Evolutionary conservation across 2,329 filamentous ascomycete genomes (phyloP), one percentile per base, ranked within the genome.

Genomic region (Emydomyces testavorans): DNA sequence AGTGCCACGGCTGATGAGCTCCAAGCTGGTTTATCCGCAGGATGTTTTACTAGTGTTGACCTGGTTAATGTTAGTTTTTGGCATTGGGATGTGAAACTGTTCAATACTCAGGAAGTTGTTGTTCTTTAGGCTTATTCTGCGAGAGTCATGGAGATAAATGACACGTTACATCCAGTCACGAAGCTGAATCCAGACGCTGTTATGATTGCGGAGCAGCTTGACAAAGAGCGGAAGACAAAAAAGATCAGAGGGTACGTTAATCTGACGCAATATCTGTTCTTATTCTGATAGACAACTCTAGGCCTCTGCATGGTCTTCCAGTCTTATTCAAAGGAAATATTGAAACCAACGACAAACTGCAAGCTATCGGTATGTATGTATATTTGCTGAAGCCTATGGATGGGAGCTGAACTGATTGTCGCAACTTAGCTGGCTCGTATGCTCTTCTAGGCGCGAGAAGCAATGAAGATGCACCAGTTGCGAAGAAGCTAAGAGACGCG

Each of bases 291-390:
- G 21, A 28, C 21, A 35, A 23, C 1, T 44, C 75, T 7, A 74
- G 79, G 0, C 76, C 75, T 0, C 67, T 85, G 1, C 81, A 85
- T 58, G 82, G 82, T 5, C 81, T 86, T 20, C 82, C 82, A 0
- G 82, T 82, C 56, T 68, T 80, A 0, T 72, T 84, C 53, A 85
- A 85, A 61, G 81, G 85, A 58, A 83, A 82, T 58, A 79, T 82
- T 44, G 77, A 70, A 10, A 76, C 75, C 1, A 75, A 74, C 51
- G 80, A 83, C 60, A 72, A 72, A 48, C 75, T 85, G 71, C 73
- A 84, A 56, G 85, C 80, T 0, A 84, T 81, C 10, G 48, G 51
- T 52, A 29, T 32, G 45, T 39, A 6, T 15, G 2, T n/a, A 10
- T 24, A 11, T 10, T 13, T 0, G 79, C 80, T 1, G 81, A 80